Percentiles rank a stretch among this genome's conserved stretches.
Evolutionary conservation across 2,329 filamentous ascomycete species (phyloP).

Genomic region (Fusarium protoensiforme): DNA sequence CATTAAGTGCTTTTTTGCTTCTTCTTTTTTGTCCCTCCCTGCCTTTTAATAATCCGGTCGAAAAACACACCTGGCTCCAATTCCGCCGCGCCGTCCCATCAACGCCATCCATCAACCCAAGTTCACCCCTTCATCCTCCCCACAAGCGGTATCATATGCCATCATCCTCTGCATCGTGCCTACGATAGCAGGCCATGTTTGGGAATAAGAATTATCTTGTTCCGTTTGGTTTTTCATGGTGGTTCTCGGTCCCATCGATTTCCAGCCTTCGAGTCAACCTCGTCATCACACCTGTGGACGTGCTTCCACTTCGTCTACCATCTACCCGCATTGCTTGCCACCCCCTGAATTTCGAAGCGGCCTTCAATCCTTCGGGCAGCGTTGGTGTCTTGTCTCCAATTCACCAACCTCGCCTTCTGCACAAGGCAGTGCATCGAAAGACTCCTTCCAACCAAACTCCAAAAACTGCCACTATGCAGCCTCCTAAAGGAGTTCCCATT

Average conservation of each 20-base stretch:
- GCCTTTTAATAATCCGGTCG: constrained; percentile 16
- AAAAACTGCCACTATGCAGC: constrained; percentile 5
- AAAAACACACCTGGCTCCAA: constrained; percentile 35
- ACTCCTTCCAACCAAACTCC: not conserved
- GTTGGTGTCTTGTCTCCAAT: not conserved
- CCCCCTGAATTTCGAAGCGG: not conserved
- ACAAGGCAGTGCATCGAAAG: not conserved
- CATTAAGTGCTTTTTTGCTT: constrained; percentile 35
- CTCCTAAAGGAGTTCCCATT: not conserved
- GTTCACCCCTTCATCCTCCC: constrained; percentile 19
- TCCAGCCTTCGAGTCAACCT: not conserved
- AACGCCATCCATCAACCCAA: constrained; percentile 38
- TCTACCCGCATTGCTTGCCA: not conserved
- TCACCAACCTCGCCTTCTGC: not conserved
- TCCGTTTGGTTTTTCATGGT: not conserved
- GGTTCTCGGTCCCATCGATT: not conserved
- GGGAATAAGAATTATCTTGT: not conserved
- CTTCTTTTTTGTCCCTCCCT: constrained; percentile 23
- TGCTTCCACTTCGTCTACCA: not conserved
- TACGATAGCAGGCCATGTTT: constrained; percentile 6
- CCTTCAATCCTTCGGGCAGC: not conserved
- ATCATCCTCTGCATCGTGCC: constrained; percentile 3
- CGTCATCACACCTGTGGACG: not conserved
- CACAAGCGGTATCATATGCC: constrained; percentile 6
- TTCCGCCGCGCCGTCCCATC: constrained; percentile 23